Percentiles rank a stretch among this genome's conserved stretches.
Evolutionary conservation across 1,284 basidiomycete species (phyloP).

Genomic region (Fomitopsis betulina): DNA sequence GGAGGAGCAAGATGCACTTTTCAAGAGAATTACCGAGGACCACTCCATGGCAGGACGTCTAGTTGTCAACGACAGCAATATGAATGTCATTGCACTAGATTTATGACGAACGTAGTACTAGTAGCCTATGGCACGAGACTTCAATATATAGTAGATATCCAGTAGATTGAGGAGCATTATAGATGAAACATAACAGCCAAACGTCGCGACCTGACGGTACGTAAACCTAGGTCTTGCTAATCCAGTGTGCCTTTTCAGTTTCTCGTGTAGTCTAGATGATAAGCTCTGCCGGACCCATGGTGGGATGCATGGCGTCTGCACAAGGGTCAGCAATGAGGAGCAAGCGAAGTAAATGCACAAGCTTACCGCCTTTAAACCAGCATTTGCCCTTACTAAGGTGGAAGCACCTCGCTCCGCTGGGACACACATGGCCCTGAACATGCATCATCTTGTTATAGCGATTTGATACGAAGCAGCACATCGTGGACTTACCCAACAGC

Average conservation of each 20-base stretch:
- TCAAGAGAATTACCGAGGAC: too few relatives aligned
- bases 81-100: not conserved
- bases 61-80: too few relatives aligned
- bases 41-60: too few relatives aligned
- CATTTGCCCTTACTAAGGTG: slow-evolving; percentile 56
- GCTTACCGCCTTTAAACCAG: slow-evolving; percentile 74
- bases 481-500: slow-evolving; percentile 48
- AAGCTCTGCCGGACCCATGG: slow-evolving; percentile 2
- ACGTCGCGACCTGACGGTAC: not conserved
- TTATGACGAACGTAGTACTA: not conserved
- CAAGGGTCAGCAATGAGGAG: not conserved
- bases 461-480: not conserved
- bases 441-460: not conserved
- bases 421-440: slow-evolving; percentile 65
- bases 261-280: not conserved
- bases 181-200: not conserved
- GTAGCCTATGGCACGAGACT: not conserved
- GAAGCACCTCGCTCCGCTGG: slow-evolving; percentile 59
- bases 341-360: slow-evolving; percentile 20
- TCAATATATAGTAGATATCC: not conserved
- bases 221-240: not conserved
- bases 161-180: not conserved
- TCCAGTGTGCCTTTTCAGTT: not conserved
- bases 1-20: too few relatives aligned
- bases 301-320: slow-evolving; percentile 21